These are phyloP conservation scores for Phytophthora uliginosa DNA, from an alignment of 352 stramenopile genomes.

Conservation along the genomic window DNA sequence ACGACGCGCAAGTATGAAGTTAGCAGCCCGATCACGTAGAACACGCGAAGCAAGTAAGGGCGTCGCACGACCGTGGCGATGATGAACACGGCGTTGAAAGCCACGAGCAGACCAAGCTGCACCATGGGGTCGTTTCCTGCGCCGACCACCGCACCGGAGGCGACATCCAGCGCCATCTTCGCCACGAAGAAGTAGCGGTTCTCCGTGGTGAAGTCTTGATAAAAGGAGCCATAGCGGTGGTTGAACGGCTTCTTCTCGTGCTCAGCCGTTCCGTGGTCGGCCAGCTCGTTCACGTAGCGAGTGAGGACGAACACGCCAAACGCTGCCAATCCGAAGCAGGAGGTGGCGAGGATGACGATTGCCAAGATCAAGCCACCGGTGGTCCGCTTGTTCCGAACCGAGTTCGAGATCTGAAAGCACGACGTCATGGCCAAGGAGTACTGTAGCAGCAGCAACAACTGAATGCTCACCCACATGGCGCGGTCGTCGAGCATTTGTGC, in stretches of 20 bases:
- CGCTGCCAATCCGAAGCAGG: slow-evolving; percentile 43
- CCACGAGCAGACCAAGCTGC: slow-evolving; percentile 54
- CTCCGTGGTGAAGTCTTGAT: slow-evolving; percentile 56
- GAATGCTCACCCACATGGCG: slow-evolving; percentile 49
- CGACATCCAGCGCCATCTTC: slow-evolving; percentile 52
- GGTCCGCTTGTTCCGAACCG: slow-evolving; percentile 15
- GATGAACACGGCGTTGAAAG: slow-evolving; percentile 53
- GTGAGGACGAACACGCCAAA: slow-evolving; percentile 58
- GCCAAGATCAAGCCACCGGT: slow-evolving; percentile 42
- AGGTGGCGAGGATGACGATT: slow-evolving; percentile 34
- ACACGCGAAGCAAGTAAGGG: slow-evolving; percentile 52
- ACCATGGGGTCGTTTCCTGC: slow-evolving; percentile 41
- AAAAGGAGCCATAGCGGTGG: slow-evolving; percentile 56
- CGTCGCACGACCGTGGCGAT: slow-evolving; percentile 46
- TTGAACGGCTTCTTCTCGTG: slow-evolving; percentile 59
- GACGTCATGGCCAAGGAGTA: slow-evolving; percentile 59
- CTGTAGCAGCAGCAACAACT: slow-evolving; percentile 54
- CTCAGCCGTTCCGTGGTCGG: slow-evolving; percentile 42
- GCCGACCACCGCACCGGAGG: slow-evolving; percentile 49
- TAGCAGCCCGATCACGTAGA: slow-evolving; percentile 48
- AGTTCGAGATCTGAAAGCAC: slow-evolving; percentile 59
- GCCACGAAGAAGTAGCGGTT: slow-evolving; percentile 66
- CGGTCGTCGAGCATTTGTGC: slow-evolving; percentile 46
- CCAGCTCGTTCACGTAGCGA: slow-evolving; percentile 47
- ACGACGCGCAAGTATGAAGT: slow-evolving; percentile 56